These are phyloP conservation scores for Physcia stellaris DNA, from an alignment of 495 filamentous ascomycete species.

Conservation along the genomic window DNA sequence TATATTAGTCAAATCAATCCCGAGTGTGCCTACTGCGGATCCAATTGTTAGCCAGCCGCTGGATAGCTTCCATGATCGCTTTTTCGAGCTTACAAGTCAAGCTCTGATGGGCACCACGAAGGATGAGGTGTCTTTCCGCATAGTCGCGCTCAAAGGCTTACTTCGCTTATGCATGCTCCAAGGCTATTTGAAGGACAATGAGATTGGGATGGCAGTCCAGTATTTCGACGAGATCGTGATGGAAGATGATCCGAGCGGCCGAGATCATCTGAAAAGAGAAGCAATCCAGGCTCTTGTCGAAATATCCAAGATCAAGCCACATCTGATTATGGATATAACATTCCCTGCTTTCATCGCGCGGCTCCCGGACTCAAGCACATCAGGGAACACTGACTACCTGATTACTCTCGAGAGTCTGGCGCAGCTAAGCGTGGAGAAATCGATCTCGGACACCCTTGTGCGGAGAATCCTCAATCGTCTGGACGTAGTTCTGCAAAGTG, in stretches of 20 bases:
- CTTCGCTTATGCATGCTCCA: constrained; percentile 40
- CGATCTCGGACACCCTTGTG: constrained; percentile 56
- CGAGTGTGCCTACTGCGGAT: constrained; percentile 27
- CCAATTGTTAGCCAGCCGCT: constrained; percentile 35
- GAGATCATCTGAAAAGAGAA: constrained; percentile 44
- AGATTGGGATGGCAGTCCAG: constrained; percentile 50
- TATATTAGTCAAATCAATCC: constrained; percentile 41
- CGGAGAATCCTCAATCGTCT: constrained; percentile 54
- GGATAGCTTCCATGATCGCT: constrained; percentile 42
- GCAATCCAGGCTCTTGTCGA: constrained; percentile 50
- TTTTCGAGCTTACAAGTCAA: constrained; percentile 45
- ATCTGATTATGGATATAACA: constrained; percentile 55
- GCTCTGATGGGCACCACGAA: constrained; percentile 46
- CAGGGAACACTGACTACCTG: constrained; percentile 35
- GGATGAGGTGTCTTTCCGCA: constrained; percentile 53
- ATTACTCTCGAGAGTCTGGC: constrained; percentile 53
- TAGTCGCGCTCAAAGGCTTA: constrained; percentile 46
- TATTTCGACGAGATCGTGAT: constrained; percentile 53
- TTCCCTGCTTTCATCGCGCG: constrained; percentile 62
- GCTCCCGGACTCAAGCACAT: constrained; percentile 37
- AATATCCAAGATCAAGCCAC: constrained; percentile 51
- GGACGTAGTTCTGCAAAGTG: constrained; percentile 41
- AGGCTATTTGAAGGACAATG: constrained; percentile 46
- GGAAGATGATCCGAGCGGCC: constrained; percentile 40
- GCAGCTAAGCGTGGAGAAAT: constrained; percentile 48